A percentile compares a stretch with the other conserved stretches of the same genome.
These are phyloP conservation scores for Saccharomycopsis vini DNA, from an alignment of 805 yeast species.

Conservation along the genomic window DNA sequence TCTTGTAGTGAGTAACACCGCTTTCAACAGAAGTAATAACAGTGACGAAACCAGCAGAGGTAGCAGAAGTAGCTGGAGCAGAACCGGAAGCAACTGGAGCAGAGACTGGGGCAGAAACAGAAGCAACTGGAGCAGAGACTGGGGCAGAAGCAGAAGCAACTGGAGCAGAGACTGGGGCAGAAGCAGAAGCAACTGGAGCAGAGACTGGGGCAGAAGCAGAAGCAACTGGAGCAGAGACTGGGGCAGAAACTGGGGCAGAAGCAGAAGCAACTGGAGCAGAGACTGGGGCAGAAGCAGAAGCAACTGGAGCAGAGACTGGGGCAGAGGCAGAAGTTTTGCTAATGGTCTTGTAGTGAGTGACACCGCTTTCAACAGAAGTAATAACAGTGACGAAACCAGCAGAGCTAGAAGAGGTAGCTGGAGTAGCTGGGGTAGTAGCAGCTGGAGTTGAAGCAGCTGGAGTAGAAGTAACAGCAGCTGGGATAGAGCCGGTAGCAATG, in stretches of 20 bases:
- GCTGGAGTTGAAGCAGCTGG: conserved; percentile 1
- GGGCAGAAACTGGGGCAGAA: not conserved
- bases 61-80: not conserved
- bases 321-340: conserved; percentile 2
- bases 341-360: too few relatives aligned
- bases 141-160: not conserved
- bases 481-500: not conserved
- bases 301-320: not conserved
- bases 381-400: too few relatives aligned
- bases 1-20: too few relatives aligned
- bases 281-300: not conserved
- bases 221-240: not conserved
- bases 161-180: too few relatives aligned
- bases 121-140: not conserved
- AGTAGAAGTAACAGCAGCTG: conserved; percentile 3
- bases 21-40: too few relatives aligned
- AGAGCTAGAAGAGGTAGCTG: too few relatives aligned
- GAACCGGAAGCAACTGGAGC: not conserved
- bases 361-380: too few relatives aligned
- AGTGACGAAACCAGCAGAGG: conserved; percentile 1
- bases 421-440: not conserved
- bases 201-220: too few relatives aligned
- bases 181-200: too few relatives aligned
- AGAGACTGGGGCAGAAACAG: not conserved
- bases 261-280: not conserved